Evolutionary conservation across 139 green algal genomes (phyloP).

Genomic region (Dunaliella sp.): DNA sequence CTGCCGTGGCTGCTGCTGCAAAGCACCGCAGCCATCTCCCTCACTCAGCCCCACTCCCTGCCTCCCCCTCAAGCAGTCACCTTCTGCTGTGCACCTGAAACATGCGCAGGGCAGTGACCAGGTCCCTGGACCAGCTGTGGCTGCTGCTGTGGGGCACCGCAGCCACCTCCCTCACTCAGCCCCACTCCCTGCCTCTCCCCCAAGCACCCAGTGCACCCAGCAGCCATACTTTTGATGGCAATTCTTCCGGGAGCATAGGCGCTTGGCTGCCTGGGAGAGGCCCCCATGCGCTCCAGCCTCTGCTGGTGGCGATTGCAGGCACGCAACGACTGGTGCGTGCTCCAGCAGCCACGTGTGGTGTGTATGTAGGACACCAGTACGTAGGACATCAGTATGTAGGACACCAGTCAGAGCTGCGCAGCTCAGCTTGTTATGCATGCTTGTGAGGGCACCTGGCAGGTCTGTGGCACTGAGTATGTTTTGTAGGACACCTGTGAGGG

Average conservation of each 20-base stretch:
- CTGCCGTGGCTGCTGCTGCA: slow-evolving; percentile 19
- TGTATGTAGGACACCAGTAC: too few species aligned
- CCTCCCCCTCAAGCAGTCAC: not conserved
- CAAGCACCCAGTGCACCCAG: too few species aligned
- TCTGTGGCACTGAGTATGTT: too few species aligned
- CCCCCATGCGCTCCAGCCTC: not conserved
- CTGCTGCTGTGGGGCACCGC: slow-evolving; percentile 25
- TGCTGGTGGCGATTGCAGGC: not conserved
- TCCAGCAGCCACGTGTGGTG: too few species aligned
- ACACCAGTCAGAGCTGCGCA: too few species aligned
- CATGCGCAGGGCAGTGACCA: not conserved
- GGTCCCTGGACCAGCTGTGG: slow-evolving; percentile 12
- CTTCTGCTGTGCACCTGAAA: too few species aligned
- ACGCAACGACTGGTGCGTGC: not conserved
- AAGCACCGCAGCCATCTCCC: slow-evolving; percentile 4
- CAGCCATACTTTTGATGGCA: too few species aligned
- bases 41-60: not conserved
- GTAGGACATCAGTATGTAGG: too few species aligned
- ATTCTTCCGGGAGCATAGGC: not conserved
- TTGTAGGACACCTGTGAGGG: too few species aligned
- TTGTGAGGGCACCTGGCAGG: too few species aligned
- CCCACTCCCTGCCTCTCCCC: not conserved
- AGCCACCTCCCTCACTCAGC: not conserved
- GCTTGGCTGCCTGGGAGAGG: not conserved
- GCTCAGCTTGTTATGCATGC: too few species aligned